These are phyloP conservation scores for Phytophthora macrochlamydospora DNA, from an alignment of 352 stramenopile species.

Conservation along the genomic window DNA sequence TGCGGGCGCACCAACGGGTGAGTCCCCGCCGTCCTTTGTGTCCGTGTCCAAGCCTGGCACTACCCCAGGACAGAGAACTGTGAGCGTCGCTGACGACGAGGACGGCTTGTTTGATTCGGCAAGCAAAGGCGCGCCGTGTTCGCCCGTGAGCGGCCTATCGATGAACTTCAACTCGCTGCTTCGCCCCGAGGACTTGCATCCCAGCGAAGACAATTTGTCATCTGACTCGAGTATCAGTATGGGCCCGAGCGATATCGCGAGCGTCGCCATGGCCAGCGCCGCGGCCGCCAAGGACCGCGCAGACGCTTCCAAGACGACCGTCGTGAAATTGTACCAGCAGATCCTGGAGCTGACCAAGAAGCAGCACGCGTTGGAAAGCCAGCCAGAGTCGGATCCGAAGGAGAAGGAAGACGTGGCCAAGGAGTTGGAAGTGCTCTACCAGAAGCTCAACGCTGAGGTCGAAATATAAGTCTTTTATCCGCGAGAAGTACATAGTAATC, in stretches of 20 bases:
- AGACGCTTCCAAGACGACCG: conserved; percentile 38
- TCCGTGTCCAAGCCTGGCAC: conserved; percentile 22
- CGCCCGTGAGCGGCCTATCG: conserved; percentile 37
- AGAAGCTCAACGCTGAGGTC: conserved; percentile 47
- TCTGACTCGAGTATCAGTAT: conserved; percentile 36
- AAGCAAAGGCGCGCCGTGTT: conserved; percentile 11
- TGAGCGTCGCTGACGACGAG: conserved; percentile 47
- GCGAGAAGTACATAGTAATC: too few species aligned
- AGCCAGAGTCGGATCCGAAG: conserved; percentile 35
- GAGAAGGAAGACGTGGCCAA: conserved; percentile 48
- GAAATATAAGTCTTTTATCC: conserved; percentile 31
- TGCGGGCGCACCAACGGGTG: conserved; percentile 10
- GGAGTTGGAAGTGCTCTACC: conserved; percentile 55
- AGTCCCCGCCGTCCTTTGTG: conserved; percentile 15
- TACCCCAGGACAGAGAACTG: conserved; percentile 27
- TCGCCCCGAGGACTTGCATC: conserved; percentile 38
- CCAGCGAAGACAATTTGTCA: conserved; percentile 48
- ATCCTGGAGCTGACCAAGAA: conserved; percentile 67
- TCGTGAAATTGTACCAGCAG: conserved; percentile 69
- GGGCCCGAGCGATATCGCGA: conserved; percentile 16
- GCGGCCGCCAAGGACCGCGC: conserved; percentile 20
- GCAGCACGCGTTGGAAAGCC: conserved; percentile 54
- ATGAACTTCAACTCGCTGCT: conserved; percentile 47
- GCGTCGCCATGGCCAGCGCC: conserved; percentile 3
- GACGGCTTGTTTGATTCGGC: conserved; percentile 36